A percentile compares a stretch with the other conserved stretches of the same genome.
These are phyloP conservation scores for Tolypocladium endophyticum DNA, from an alignment of 2,329 filamentous ascomycete species.

Conservation along the genomic window DNA sequence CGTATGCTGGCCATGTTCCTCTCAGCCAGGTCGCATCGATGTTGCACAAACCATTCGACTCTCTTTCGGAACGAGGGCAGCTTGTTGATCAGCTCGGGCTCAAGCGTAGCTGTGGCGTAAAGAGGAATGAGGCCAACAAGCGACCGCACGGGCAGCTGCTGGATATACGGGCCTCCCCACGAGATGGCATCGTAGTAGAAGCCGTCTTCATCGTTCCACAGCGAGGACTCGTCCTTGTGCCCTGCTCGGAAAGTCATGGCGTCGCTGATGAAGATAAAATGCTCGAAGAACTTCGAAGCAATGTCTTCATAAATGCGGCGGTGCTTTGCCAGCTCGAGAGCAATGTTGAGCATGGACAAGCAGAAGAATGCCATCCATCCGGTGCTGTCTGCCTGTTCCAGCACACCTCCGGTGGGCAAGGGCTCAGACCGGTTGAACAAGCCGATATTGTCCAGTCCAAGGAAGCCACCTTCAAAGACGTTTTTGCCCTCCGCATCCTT, in stretches of 20 bases:
- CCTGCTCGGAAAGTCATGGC: conserved; percentile 81
- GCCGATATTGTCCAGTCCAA: conserved; percentile 94
- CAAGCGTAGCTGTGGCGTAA: conserved; percentile 83
- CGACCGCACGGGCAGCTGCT: conserved; percentile 85
- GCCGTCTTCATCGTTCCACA: conserved; percentile 94
- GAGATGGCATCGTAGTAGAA: conserved; percentile 99
- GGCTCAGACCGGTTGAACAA: conserved; percentile 96
- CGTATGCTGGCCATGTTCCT: conserved; percentile 91
- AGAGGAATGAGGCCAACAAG: conserved; percentile 89
- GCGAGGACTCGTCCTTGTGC: conserved; percentile 62
- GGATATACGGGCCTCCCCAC: conserved; percentile 86
- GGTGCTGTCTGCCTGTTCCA: conserved; percentile 95
- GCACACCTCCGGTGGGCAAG: conserved; percentile 79
- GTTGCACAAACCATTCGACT: conserved; percentile 87
- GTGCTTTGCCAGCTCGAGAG: conserved; percentile 89
- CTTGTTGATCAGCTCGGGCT: conserved; percentile 86
- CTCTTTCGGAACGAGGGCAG: conserved; percentile 89
- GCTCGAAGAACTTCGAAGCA: conserved; percentile 97
- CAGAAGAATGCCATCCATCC: conserved; percentile 99
- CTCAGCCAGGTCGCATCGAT: conserved; percentile 76
- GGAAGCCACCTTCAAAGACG: conserved; percentile 91
- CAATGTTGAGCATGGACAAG: conserved; percentile 92
- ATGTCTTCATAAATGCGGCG: conserved; percentile 93
- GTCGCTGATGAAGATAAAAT: conserved; percentile 95
- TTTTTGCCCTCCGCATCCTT: conserved; percentile 94